Evolutionary conservation across 2,329 filamentous ascomycete genomes (phyloP), one percentile per base, ranked within the genome.

Genomic region (Ceratocystis harringtonii): DNA sequence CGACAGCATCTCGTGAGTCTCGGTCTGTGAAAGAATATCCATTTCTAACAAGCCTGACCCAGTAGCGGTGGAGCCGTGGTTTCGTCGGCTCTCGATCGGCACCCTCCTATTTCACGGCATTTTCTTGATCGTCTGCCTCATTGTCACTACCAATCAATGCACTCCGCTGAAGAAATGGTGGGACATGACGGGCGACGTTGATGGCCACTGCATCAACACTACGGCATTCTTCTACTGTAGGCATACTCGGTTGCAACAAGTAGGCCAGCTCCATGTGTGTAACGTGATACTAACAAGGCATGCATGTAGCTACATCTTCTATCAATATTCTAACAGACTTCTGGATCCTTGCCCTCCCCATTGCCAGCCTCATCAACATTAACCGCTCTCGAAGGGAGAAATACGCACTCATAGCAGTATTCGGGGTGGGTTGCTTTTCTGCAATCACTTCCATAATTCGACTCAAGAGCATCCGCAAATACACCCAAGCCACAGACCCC

Each of bases 311-410:
- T 61, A 78, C 76, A 0, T 77, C 75, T 7, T 70, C 70, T 19
- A 74, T 77, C 69, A 80, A 80, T 69, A 79, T 81, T 45, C 6
- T 78, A 5, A 76, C 79, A 2, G 79, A 81, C 65, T 67, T 77
- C 43, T 76, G 76, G 70, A 76, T 81, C 48, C 72, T 80, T 5
- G 62, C 72, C 0, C 72, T 81, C 1, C 79, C 79, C 1, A 71
- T 81, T 44, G 73, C 72, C 0, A 76, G 78, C 1, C 72, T 81
- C 0, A 71, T 75, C 0, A 73, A 73, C 1, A 74, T 82, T 2
- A 74, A 79, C 65, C 79, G 82, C 5, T 78, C 79, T 0, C 71
- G 70, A 3, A 74, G 74, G 2, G 79, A 81, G 65, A 81, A 82
- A 64, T 70, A 80, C 15, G 81, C 79, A 0, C 75, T 86, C 45